phyloP scores from a whole-genome alignment of 352 stramenopile species.

The Phytophthora syringae region DNA sequence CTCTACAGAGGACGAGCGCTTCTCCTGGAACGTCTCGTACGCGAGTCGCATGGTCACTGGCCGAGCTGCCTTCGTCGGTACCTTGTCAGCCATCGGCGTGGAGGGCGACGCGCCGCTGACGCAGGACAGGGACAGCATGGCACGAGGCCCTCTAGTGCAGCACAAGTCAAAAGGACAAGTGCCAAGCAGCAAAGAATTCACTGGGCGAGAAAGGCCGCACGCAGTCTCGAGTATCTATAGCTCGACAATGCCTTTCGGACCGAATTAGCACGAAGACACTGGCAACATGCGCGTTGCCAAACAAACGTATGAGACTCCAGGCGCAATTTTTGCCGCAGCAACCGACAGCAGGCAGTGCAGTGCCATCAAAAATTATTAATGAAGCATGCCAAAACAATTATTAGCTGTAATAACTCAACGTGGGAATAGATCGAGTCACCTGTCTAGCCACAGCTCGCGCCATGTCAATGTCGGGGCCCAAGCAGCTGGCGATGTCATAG shows the following conservation, averaged over 20 bases:
- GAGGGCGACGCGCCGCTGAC: conserved; percentile 18
- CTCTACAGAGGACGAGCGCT: conserved; percentile 15
- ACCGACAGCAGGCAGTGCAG: too few species aligned
- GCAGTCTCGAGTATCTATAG: conserved; percentile 23
- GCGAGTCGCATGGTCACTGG: conserved; percentile 22
- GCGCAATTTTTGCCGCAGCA: conserved; percentile 19
- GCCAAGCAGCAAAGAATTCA: neutral
- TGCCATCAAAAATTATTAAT: neutral
- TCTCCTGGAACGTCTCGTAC: conserved; percentile 46
- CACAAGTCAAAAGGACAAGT: conserved; percentile 28
- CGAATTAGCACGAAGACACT: conserved; percentile 24
- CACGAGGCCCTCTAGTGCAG: neutral
- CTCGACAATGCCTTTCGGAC: conserved; percentile 16
- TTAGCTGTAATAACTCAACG: too few species aligned
- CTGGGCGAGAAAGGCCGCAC: conserved; percentile 23
- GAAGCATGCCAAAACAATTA: neutral
- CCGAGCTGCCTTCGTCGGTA: neutral
- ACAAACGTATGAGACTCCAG: too few species aligned
- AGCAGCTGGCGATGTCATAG: too few species aligned
- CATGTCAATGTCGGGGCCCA: neutral
- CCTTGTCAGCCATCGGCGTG: conserved; percentile 25
- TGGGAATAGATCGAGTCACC: neutral
- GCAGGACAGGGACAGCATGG: conserved; percentile 38
- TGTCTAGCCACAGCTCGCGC: neutral
- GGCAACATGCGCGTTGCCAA: too few species aligned